Base-by-base conservation (phyloP, 805 yeast species). In the Sugiyamaella mastotermitis region DNA sequence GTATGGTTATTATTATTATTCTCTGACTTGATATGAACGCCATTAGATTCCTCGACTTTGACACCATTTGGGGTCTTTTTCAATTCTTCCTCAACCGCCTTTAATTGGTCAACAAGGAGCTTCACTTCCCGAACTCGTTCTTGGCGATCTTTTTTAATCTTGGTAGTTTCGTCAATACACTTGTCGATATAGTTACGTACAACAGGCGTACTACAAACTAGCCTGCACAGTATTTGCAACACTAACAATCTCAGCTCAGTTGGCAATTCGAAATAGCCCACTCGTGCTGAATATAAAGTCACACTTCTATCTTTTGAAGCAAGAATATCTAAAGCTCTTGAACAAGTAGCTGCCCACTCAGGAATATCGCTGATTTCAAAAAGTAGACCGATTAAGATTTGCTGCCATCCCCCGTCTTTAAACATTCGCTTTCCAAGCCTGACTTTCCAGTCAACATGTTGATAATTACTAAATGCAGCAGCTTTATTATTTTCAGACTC, bases 391-490 rank as follows among this genome's bases (percentile, higher is more conserved):
- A 87, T 57, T 30, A 88, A 58, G 30, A 82, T 72, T 28, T 81
- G 69, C 50, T 85, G 80, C 96, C 97, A 90, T 38, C 76, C 77
- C 3, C 95, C 94, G 51, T 85, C 87, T 50, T 71, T 76, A 57
- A 83, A 92, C 46, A 74, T 73, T 38, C 95, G 74, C 39, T 74
- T 78, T 10, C 78, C 71, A 14, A 90, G 66, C 28, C 94, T 66
- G 21, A 83, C 94, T 42, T 78, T 74, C 96, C 97, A 92, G 10
- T 42, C 53, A 25, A 40, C 46, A 16, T 38, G 62, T 28, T 50
- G 50, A 33, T 43, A 51, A 3, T 8, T 30, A 19, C 41, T 31
- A 27, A 42, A 50, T 10, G 40, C 34, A 23, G 32, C 24, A 11
- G 50, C 46, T 15, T 44, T 30, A 32, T 49, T 35, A 7, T 48